Conservation (phyloP, 495 filamentous ascomycete species). For the Apodospora peruviana region DNA sequence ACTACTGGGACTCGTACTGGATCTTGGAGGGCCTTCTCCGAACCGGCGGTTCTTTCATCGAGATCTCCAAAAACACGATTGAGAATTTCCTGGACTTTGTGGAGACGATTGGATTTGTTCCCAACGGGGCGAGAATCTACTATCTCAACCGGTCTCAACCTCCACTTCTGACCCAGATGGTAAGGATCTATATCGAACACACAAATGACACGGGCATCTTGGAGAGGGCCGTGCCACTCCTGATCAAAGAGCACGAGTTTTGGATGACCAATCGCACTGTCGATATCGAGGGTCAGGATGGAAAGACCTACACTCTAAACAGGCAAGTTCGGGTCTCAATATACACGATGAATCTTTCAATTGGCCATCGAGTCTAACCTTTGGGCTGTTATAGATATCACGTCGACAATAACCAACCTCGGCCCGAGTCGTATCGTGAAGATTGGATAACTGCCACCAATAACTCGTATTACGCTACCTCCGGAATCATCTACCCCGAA, state of each 20-base stretch:
- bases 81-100: conserved; percentile 48
- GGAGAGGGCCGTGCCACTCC: conserved; percentile 36
- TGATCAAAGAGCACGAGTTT: conserved; percentile 45
- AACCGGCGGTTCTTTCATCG: conserved; percentile 41
- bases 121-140: conserved; percentile 44
- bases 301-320: conserved; percentile 34
- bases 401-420: conserved; percentile 43
- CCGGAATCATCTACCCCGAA: conserved; percentile 45
- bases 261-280: conserved; percentile 41
- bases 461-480: conserved; percentile 35
- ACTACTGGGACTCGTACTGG: conserved; percentile 52
- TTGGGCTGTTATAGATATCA: conserved; percentile 25
- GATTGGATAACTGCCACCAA: conserved; percentile 45
- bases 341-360: no score
- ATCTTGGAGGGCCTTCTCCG: conserved; percentile 45
- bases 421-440: conserved; percentile 45
- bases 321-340: conserved; percentile 23
- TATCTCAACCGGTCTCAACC: conserved; percentile 46
- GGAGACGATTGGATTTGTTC: conserved; percentile 45
- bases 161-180: conserved; percentile 44
- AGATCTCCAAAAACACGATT: conserved; percentile 45
- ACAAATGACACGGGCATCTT: conserved; percentile 46
- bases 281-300: conserved; percentile 22
- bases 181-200: conserved; percentile 41
- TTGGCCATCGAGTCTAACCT: background rate